A percentile compares a stretch with the other conserved stretches of the same genome.
Conservation (phyloP, 495 filamentous ascomycete species). For the Xylaria bambusicola region DNA sequence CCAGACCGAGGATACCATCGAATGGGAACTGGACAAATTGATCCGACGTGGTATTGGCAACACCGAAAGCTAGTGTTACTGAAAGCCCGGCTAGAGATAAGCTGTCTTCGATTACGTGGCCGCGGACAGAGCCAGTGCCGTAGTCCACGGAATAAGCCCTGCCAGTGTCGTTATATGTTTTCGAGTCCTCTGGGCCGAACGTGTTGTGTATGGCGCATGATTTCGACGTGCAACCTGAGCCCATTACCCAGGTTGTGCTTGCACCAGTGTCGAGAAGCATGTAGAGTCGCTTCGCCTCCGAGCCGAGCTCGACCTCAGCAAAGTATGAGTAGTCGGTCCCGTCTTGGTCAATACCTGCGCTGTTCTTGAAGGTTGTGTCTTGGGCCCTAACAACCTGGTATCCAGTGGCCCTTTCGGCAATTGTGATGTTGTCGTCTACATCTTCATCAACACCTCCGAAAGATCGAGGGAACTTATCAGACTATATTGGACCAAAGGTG, state of each 20-base stretch:
- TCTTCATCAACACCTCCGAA: neutral
- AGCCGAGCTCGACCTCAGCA: conserved; percentile 65
- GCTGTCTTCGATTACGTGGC: conserved; percentile 62
- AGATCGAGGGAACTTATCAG: conserved; percentile 13
- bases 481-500: too few species aligned
- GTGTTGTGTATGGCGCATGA: conserved; percentile 67
- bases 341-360: conserved; percentile 70
- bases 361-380: conserved; percentile 55
- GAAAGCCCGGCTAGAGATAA: conserved; percentile 65
- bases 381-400: conserved; percentile 61
- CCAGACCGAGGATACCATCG: conserved; percentile 85
- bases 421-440: conserved; percentile 14
- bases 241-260: conserved; percentile 77
- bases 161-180: conserved; percentile 48
- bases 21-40: conserved; percentile 76
- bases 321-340: conserved; percentile 81
- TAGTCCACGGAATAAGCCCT: conserved; percentile 64
- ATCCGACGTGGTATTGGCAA: conserved; percentile 63
- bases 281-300: conserved; percentile 61
- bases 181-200: conserved; percentile 64
- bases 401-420: conserved; percentile 44
- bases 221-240: conserved; percentile 58
- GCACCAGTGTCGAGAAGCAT: conserved; percentile 82
- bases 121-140: conserved; percentile 69
- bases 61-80: conserved; percentile 64